Evolutionary conservation across 495 filamentous ascomycete genomes (phyloP).

Genomic region (Rhizodiscina lignyota): DNA sequence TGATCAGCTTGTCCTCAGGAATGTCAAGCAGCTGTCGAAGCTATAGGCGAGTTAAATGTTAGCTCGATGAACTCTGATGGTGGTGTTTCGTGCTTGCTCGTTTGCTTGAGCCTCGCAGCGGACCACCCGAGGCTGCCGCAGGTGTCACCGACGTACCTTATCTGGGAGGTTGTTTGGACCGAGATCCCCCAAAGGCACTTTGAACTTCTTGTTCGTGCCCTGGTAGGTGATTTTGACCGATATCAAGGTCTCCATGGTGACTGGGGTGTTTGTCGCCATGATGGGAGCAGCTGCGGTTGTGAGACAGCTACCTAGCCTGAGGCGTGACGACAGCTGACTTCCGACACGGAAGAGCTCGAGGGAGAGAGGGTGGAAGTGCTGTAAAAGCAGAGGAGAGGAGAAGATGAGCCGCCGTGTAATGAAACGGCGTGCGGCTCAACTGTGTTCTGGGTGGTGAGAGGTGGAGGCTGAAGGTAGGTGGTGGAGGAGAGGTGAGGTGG

Average conservation of each 20-base stretch:
- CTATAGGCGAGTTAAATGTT: slow-evolving; percentile 28
- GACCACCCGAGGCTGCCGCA: too few relatives aligned
- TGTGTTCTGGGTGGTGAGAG: background rate
- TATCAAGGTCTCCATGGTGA: slow-evolving; percentile 52
- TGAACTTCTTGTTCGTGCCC: slow-evolving; percentile 63
- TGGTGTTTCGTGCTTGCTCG: background rate
- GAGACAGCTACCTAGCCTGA: slow-evolving; percentile 2
- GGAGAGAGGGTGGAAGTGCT: slow-evolving; percentile 2
- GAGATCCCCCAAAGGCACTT: slow-evolving; percentile 78
- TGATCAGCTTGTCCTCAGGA: slow-evolving; percentile 44
- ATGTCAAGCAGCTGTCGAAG: slow-evolving; percentile 59
- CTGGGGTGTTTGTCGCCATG: slow-evolving; percentile 36
- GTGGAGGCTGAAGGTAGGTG: background rate
- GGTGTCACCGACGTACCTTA: slow-evolving; percentile 77
- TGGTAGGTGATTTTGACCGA: slow-evolving; percentile 71
- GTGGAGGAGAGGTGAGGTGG: background rate
- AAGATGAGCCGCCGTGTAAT: background rate
- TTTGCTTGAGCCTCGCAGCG: too few relatives aligned
- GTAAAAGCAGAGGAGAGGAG: slow-evolving; percentile 4
- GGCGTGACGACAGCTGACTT: slow-evolving; percentile 1
- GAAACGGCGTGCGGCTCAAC: background rate
- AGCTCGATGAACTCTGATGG: slow-evolving; percentile 2
- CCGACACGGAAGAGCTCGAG: background rate
- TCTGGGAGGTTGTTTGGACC: slow-evolving; percentile 54
- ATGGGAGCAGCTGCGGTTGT: slow-evolving; percentile 3